Evolutionary conservation across 768 basidiomycete genomes (phyloP), one percentile per base, ranked within the genome.

Genomic region (Russula emetica): DNA sequence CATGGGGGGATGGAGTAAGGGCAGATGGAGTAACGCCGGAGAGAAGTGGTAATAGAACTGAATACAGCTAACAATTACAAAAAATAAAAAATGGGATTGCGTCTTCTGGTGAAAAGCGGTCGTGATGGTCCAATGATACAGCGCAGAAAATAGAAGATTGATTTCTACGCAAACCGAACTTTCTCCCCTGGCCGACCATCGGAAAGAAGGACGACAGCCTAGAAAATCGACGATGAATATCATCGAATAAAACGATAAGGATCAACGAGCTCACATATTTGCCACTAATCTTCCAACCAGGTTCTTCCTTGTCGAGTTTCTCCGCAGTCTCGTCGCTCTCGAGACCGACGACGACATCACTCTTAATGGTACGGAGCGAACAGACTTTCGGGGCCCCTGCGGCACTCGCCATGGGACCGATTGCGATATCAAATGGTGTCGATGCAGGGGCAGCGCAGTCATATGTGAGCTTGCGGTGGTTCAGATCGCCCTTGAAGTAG

Each of bases 271-370:
- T 77, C 73, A 94, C 93, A 71, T 94, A 95, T 92, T 95, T 94
- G 53, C 94, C 94, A 55, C 90, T 92, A 71, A 97, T 96, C 79
- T 94, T 95, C 95, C 95, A 98, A 55, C 95, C 95, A 20, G 89
- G 85, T 71, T 97, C 93, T 30, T 82, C 80, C 70, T 88, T 79
- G 74, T 96, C 92, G n/a, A 97, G 78, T 61, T 79, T 81, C 73
- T 92, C 88, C 2, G 91, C 92, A 42, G 85, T 75, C 51, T 78
- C 77, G 67, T 92, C 88, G 3, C 87, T 86, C 13, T 87, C 90
- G 30, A 93, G 77, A 7, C 92, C 92, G 49, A 96, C 94, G 3
- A 98, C 94, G 49, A 97, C 94, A 70, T 98, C 95, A 66, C 88
- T 91, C 78, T 98, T 98, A 78, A 98, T 86, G 10, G 95, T 97